Evolutionary conservation across 1,139 yeast genomes (phyloP), one percentile per base, ranked within the genome.

Genomic region (Diutina pseudorugosa): DNA sequence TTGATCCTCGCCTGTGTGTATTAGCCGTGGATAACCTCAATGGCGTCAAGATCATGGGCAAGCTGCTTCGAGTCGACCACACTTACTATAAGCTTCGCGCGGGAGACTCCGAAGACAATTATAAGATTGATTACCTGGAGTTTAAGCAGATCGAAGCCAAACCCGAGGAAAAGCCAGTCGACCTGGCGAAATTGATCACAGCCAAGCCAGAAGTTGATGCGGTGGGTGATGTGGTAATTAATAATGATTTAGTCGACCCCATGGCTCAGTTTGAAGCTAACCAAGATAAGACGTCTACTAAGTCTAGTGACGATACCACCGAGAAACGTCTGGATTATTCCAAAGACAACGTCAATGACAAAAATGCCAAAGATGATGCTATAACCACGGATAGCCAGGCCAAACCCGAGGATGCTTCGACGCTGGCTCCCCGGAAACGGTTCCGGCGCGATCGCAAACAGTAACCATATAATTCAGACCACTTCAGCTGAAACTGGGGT

Each of bases 11-110:
- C 53, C 85, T 95, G 4, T 82, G 95, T 41, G 77, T 88, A 0
- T 69, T 93, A 51, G 96, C 98, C 0, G 83, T 93, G 3, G 98
- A 93, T 67, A 93, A 93, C 62, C 71, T 91, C 57, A 86, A 87
- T 63, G 96, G 96, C 0, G 70, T 80, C 2, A 75, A 72, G 52
- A 62, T 90, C 0, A 74, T 78, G 53, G 93, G 84, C 20, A 70
- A 82, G 53, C 60, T 63, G 9, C 60, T 90, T 11, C 71, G 79
- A 54, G 95, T 90, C 3, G 96, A 90, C 62, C 97, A 90, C 69
- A 79, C 85, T 14, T 75, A 80, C 58, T 89, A 79, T 63, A 74
- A 75, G 56, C 75, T 83, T 43, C 75, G 76, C 55, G 78, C 73
- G 12, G 79, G 73, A 7, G 80, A 78, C 52, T 75, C 69, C 30